A percentile compares a stretch with the other conserved stretches of the same genome.
These are phyloP conservation scores for Aspergillus glaucus DNA, from an alignment of 2,329 filamentous ascomycete genomes.

Conservation along the genomic window DNA sequence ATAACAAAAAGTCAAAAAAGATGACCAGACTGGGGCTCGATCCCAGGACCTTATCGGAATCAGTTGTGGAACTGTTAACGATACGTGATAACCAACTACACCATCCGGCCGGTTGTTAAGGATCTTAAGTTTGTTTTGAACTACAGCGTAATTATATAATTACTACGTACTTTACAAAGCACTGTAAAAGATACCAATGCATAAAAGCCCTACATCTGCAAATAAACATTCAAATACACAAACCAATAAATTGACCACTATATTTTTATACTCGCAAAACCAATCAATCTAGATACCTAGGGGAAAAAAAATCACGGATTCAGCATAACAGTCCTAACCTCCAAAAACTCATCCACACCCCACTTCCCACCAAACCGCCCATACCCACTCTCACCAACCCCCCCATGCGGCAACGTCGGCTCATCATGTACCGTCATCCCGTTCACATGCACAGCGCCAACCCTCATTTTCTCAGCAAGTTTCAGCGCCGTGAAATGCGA, in stretches of 20 bases:
- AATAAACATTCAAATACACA: too few species aligned
- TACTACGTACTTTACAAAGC: too few species aligned
- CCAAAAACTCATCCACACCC: conserved; percentile 54
- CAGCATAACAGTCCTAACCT: conserved; percentile 56
- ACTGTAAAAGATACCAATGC: too few species aligned
- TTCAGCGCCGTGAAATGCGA: conserved; percentile 19
- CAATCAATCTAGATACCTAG: too few species aligned
- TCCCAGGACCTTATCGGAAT: conserved; percentile 1
- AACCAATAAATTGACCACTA: too few species aligned
- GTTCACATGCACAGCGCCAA: conserved; percentile 24
- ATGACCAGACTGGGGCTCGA: conserved; percentile 2
- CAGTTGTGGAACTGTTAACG: background rate
- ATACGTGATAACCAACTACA: conserved; percentile 31
- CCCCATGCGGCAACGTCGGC: conserved; percentile 54
- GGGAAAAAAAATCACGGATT: conserved; percentile 3
- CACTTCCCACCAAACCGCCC: conserved; percentile 49
- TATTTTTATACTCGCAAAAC: too few species aligned
- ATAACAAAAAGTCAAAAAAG: too few species aligned
- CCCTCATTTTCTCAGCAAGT: conserved; percentile 16
- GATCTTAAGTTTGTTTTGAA: too few species aligned
- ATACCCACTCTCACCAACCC: conserved; percentile 54
- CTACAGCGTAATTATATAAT: too few species aligned
- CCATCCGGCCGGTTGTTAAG: conserved; percentile 18
- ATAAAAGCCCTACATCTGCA: too few species aligned
- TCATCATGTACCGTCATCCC: conserved; percentile 18